These are phyloP conservation scores for Leishmania major DNA, from an alignment of 208 protist genomes.

Conservation along the genomic window DNA sequence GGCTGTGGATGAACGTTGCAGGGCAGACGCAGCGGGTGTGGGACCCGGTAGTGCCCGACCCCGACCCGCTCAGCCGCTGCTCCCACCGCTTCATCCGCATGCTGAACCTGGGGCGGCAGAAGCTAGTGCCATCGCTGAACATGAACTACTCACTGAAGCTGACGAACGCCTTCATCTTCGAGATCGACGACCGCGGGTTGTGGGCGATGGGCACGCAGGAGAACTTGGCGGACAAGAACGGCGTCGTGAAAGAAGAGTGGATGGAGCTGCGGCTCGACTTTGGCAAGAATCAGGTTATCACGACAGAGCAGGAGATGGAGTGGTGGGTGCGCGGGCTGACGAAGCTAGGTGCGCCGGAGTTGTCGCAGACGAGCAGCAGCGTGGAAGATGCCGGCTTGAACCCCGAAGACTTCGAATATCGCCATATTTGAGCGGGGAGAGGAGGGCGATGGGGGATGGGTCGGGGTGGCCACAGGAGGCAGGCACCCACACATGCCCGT, in stretches of 20 bases:
- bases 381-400: slow-evolving; percentile 79
- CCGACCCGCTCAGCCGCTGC: slow-evolving; percentile 76
- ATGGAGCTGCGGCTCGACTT: slow-evolving; percentile 84
- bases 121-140: slow-evolving; percentile 87
- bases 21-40: slow-evolving; percentile 83
- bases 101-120: slow-evolving; percentile 84
- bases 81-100: slow-evolving; percentile 78
- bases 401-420: slow-evolving; percentile 84
- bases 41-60: slow-evolving; percentile 68
- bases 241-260: slow-evolving; percentile 73
- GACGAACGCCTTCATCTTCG: slow-evolving; percentile 88
- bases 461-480: no score
- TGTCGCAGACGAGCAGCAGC: slow-evolving; percentile 82
- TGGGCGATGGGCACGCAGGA: slow-evolving; percentile 91
- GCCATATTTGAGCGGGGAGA: slow-evolving; percentile 58
- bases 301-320: slow-evolving; percentile 89
- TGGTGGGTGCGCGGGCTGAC: slow-evolving; percentile 89
- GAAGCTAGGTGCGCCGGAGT: slow-evolving; percentile 81
- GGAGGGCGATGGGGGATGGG: no score
- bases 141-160: slow-evolving; percentile 90
- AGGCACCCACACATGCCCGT: not conserved
- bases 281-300: slow-evolving; percentile 80
- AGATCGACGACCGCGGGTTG: slow-evolving; percentile 72
- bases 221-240: slow-evolving; percentile 58
- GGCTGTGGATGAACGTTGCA: slow-evolving; percentile 72